These are phyloP conservation scores for Phialocephala sp. DNA, from an alignment of 2,329 filamentous ascomycete species.

Conservation along the genomic window DNA sequence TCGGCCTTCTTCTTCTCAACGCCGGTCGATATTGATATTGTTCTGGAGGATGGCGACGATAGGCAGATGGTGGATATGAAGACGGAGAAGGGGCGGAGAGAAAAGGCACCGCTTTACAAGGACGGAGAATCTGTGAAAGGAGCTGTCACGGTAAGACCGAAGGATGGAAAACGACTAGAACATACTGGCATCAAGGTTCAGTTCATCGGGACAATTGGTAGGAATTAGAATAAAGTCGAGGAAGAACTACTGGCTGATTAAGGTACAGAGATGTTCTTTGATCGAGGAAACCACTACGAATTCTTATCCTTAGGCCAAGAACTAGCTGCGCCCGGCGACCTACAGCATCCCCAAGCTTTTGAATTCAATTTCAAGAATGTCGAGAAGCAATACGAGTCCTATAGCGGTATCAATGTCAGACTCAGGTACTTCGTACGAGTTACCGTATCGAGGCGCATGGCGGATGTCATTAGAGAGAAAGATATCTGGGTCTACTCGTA, in stretches of 20 bases:
- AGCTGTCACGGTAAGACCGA: conserved; percentile 90
- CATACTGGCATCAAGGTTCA: conserved; percentile 99
- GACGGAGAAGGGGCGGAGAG: conserved; percentile 95
- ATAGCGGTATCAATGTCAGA: conserved; percentile 99
- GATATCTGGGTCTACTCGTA: conserved; percentile 99
- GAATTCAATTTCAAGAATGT: conserved; percentile 99
- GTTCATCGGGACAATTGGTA: conserved; percentile 98
- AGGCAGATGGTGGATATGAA: conserved; percentile 96
- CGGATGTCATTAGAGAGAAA: conserved; percentile 97
- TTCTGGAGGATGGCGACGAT: conserved; percentile 93
- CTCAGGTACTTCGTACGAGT: conserved; percentile 98
- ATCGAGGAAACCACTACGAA: conserved; percentile 98
- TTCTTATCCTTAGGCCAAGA: conserved; percentile 97
- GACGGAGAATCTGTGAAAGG: conserved; percentile 99
- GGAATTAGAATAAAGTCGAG: conserved; percentile 26
- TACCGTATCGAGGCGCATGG: conserved; percentile 95
- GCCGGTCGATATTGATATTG: conserved; percentile 97
- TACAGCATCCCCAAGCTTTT: conserved; percentile 98
- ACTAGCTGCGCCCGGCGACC: conserved; percentile 93
- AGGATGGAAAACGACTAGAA: conserved; percentile 97
- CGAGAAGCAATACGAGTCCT: conserved; percentile 99
- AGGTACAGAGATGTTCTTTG: conserved; percentile 94
- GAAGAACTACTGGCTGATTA: conserved; percentile 11
- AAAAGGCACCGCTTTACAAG: conserved; percentile 96
- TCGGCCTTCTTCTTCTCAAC: conserved; percentile 94